Evolutionary conservation across 345 rosid genomes (phyloP), one percentile per base, ranked within the genome.

Genomic region (Combretum micranthum): DNA sequence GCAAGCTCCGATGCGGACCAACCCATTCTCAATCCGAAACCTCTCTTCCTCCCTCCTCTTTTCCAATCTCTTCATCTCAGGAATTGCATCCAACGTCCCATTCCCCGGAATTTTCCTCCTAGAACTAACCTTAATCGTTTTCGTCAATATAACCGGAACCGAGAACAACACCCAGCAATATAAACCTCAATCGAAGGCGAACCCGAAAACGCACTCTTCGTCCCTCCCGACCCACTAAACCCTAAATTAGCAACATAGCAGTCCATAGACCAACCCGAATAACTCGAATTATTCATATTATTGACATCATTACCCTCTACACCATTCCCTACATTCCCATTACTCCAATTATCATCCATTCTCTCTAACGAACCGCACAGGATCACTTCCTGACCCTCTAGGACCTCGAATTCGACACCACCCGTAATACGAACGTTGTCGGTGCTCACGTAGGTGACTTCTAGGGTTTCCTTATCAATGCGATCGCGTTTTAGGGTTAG

Each of bases 81-180:
- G 97, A 47, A 92, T 92, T 11, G 97, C 82, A 60, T 84, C 93
- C 54, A 88, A 80, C 20, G 72, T 65, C 44, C 63, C 69, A 50
- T 74, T 83, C 58, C 85, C 77, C 15, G 73, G 69, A 10, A 64
- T 75, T 53, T 82, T 92, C 81, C 71, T 81, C 66, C 82, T 86
- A 0, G 96, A 90, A 53, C 86, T 83, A 39, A 76, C 82, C 73
- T 60, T 73, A 55, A 86, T 75, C 7, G 85, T 86, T 81, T 83
- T 92, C 4, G 97, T 84, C 81, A 92, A 69, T 14, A 88, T 88
- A 42, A 92, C 91, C 17, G 97, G 98, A 53, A 73, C 82, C 91
- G 93, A 0, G 93, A 83, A 62, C 95, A 86, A 25, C 97, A 76
- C 0, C 97, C 98, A 1, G 95, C 95, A 0, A 92, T 79, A 52